A percentile compares a stretch with the other conserved stretches of the same genome.
Evolutionary conservation across 306 rosid genomes (phyloP).

Genomic region (Arachis stenosperma): DNA sequence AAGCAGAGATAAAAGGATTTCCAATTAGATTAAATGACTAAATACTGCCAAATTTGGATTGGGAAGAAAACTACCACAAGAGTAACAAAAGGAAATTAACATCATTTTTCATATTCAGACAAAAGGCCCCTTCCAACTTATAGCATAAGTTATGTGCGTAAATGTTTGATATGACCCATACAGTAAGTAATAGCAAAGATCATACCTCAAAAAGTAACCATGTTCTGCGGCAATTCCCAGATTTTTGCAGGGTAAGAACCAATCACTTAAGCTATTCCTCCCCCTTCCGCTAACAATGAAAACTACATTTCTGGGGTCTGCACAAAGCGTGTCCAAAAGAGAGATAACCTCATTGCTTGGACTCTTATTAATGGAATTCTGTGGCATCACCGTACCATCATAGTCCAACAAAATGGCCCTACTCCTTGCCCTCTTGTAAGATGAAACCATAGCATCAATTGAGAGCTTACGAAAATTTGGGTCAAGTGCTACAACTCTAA

Average conservation of each 20-base stretch:
- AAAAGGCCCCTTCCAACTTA: slow-evolving; percentile 12
- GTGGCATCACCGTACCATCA: slow-evolving; percentile 89
- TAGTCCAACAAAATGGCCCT: slow-evolving; percentile 85
- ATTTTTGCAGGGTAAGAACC: slow-evolving; percentile 70
- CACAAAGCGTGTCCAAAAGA: slow-evolving; percentile 58
- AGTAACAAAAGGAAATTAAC: slow-evolving; percentile 16
- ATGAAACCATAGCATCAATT: slow-evolving; percentile 60
- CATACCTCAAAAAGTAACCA: slow-evolving; percentile 78
- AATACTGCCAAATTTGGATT: slow-evolving; percentile 20
- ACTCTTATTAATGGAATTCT: slow-evolving; percentile 63
- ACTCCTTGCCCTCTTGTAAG: slow-evolving; percentile 58
- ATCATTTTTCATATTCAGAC: background rate
- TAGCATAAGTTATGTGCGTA: background rate
- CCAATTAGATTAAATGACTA: slow-evolving; percentile 3
- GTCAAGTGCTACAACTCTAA: slow-evolving; percentile 83
- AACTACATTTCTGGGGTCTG: slow-evolving; percentile 68
- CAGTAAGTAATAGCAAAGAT: background rate
- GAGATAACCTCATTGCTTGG: slow-evolving; percentile 70
- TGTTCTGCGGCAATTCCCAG: slow-evolving; percentile 89
- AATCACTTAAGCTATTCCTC: slow-evolving; percentile 62
- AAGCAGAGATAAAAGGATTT: slow-evolving; percentile 10
- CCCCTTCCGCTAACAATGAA: slow-evolving; percentile 88
- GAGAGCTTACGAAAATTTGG: slow-evolving; percentile 79
- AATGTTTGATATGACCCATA: slow-evolving; percentile 4
- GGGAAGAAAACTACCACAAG: slow-evolving; percentile 5